Percentiles rank a stretch among this genome's conserved stretches.
Conservation (phyloP, 371 early-diverging fungal genomes). For the Lichtheimia ramosa region DNA sequence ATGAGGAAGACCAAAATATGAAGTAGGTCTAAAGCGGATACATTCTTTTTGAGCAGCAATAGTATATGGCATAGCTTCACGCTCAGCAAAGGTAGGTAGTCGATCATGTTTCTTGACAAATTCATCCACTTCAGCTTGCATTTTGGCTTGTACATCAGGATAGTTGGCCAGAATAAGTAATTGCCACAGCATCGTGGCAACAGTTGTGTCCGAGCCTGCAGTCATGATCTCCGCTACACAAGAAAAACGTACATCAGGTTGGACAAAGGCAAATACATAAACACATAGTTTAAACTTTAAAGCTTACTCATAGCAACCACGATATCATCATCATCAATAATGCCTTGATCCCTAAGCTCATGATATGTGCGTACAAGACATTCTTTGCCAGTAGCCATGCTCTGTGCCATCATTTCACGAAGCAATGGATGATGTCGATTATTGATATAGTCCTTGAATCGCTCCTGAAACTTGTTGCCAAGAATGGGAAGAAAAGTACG, state of each 20-base stretch:
- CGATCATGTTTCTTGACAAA: slow-evolving; percentile 10
- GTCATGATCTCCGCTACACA: slow-evolving; percentile 17
- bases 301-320: slow-evolving; percentile 18
- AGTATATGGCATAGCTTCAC: slow-evolving; percentile 18
- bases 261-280: no score
- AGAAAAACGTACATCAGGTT: background rate
- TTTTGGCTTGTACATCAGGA: slow-evolving; percentile 17
- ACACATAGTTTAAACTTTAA: background rate
- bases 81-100: slow-evolving; percentile 17
- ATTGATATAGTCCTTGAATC: background rate
- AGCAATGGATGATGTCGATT: slow-evolving; percentile 4
- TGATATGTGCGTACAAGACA: slow-evolving; percentile 13
- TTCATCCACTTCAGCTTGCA: slow-evolving; percentile 11
- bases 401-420: slow-evolving; percentile 5
- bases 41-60: slow-evolving; percentile 25
- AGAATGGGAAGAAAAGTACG: background rate
- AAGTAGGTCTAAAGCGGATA: slow-evolving; percentile 19
- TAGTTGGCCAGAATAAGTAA: slow-evolving; percentile 16
- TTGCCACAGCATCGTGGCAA: slow-evolving; percentile 14
- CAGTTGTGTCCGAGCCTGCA: slow-evolving; percentile 21
- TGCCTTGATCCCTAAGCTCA: slow-evolving; percentile 11
- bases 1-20: slow-evolving; percentile 16
- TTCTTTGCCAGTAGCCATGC: slow-evolving; percentile 4
- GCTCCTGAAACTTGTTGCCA: background rate
- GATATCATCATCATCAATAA: slow-evolving; percentile 13